Evolutionary conservation across 805 yeast genomes (phyloP).

Genomic region (Candida nonsorbophila): DNA sequence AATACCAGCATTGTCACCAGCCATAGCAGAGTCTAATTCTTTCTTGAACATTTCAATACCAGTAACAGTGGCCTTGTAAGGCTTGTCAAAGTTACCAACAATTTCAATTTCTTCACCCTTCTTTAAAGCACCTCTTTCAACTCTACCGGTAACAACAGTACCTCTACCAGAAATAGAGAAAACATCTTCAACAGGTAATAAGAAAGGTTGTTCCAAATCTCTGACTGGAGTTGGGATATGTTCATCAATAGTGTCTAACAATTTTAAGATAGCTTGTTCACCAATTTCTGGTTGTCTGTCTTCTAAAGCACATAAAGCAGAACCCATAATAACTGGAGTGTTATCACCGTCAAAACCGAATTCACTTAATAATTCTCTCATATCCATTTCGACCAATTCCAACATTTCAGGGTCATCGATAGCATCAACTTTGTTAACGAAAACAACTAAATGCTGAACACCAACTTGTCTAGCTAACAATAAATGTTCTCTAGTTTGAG

Average conservation of each 20-base stretch:
- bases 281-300: conserved; percentile 88
- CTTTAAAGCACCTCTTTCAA: conserved; percentile 95
- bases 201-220: conserved; percentile 92
- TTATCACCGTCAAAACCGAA: conserved; percentile 98
- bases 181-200: conserved; percentile 96
- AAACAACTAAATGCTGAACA: conserved; percentile 94
- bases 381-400: conserved; percentile 99
- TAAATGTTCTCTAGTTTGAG: conserved; percentile 98
- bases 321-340: conserved; percentile 97
- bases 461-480: conserved; percentile 99
- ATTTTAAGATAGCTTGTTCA: conserved; percentile 70
- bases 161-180: conserved; percentile 99
- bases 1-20: conserved; percentile 99
- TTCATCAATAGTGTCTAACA: conserved; percentile 89
- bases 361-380: conserved; percentile 88
- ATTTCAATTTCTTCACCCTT: conserved; percentile 98
- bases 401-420: conserved; percentile 98
- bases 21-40: conserved; percentile 95
- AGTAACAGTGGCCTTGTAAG: conserved; percentile 90
- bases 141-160: conserved; percentile 98
- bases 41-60: conserved; percentile 99
- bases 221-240: conserved; percentile 95
- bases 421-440: conserved; percentile 96
- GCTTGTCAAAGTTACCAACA: conserved; percentile 84
- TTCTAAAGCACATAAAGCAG: conserved; percentile 95